Percentiles rank a stretch among this genome's conserved stretches.
Evolutionary conservation across 768 basidiomycete genomes (phyloP).

Genomic region (Boletales sp.): DNA sequence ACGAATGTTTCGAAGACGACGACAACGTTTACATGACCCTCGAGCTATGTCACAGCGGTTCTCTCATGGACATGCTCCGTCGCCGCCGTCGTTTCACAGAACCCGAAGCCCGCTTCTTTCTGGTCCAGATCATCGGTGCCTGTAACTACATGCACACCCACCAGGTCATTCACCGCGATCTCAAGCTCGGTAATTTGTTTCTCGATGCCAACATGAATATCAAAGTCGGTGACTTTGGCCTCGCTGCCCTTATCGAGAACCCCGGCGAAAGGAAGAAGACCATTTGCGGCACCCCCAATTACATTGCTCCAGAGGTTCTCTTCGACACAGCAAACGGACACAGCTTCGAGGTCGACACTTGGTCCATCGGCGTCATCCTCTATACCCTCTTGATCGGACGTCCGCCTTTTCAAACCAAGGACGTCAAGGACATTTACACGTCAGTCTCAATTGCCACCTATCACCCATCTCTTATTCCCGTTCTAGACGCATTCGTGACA

Average conservation of each 20-base stretch:
- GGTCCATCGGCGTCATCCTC: conserved; percentile 95
- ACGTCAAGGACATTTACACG: conserved; percentile 96
- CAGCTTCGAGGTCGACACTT: conserved; percentile 97
- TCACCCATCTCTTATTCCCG: not conserved
- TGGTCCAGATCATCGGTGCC: conserved; percentile 92
- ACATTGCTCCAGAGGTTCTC: conserved; percentile 96
- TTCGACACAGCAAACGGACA: conserved; percentile 96
- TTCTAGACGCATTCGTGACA: conserved; percentile 83
- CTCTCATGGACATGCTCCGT: conserved; percentile 87
- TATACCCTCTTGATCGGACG: conserved; percentile 92
- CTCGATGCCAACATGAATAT: conserved; percentile 90
- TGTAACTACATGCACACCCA: conserved; percentile 97
- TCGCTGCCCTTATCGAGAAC: conserved; percentile 94
- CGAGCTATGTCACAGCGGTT: conserved; percentile 87
- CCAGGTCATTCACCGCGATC: conserved; percentile 95
- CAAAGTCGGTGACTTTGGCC: conserved; percentile 95
- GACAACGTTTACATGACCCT: conserved; percentile 98
- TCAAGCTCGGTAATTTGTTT: conserved; percentile 95
- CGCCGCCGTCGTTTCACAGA: conserved; percentile 85
- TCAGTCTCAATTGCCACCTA: conserved; percentile 33
- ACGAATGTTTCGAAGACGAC: conserved; percentile 93
- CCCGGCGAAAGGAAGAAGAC: conserved; percentile 98
- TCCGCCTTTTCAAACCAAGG: conserved; percentile 99
- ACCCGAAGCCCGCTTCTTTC: conserved; percentile 88
- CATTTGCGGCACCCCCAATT: conserved; percentile 97